Evolutionary conservation across 73 alveolate species (phyloP), one percentile per base, ranked within the genome.

Genomic region (Symbiodinium pilosum): DNA sequence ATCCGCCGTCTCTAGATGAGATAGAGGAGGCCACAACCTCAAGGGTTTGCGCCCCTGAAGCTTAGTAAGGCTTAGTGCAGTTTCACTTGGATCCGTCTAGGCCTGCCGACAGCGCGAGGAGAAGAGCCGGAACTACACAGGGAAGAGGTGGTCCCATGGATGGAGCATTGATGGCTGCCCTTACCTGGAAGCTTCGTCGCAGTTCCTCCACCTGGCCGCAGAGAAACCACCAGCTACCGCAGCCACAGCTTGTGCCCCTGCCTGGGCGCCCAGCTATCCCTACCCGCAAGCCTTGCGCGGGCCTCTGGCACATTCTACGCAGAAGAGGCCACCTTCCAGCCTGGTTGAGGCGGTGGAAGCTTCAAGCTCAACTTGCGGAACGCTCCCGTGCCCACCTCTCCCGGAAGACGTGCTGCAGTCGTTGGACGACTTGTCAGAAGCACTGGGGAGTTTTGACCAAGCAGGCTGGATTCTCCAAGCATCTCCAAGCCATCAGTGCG

Each of bases 121-220:
- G 32, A 64, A 91, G 38, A 91, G 88, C 51, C 75, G 14, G 81
- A 14, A 18, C 56, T 69, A 89, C 95, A 41, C 81, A 1, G 97
- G 43, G 88, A 91, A 71, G 81, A 39, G 97, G 68, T 91, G 97
- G 97, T n/a, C 44, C 30, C 44, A 91, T n/a, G 97, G 97, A 3
- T 91, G 97, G 97, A 47, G 88, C 54, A n/a, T 91, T 34, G 97
- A 91, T 14, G 97, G 97, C 44, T 43, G 71, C 71, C 97, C 97
- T 11, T 91, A 91, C 52, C 20, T 91, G 81, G 42, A 68, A 14
- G n/a, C 97, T 39, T 56, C 97, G 2, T 26, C 88, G 16, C 97
- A 91, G 75, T 91, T 91, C 84, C 77, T 91, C 30, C 47, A 24
- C 12, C 77, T 69, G 52, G 38, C 69, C 3, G 24, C 21, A 7